phyloP scores from a whole-genome alignment of 371 early-diverging fungal species.

The Capillidium rhysosporum region DNA sequence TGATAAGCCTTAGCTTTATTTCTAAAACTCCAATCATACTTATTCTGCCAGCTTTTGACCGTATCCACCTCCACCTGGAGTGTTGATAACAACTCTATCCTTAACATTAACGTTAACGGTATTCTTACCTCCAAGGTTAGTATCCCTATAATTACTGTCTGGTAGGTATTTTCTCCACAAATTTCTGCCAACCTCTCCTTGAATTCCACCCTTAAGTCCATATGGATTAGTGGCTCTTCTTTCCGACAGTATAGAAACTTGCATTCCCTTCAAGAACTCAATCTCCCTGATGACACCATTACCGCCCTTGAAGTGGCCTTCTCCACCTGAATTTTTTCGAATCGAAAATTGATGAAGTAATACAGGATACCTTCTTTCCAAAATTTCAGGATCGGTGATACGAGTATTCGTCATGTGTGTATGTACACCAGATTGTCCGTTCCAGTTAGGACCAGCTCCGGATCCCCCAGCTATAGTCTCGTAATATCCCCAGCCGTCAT shows the following conservation, averaged over 20 bases:
- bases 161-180: not conserved
- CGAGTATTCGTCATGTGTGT: conserved; percentile 91
- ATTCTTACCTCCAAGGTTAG: conserved; percentile 79
- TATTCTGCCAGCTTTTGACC: too few species aligned
- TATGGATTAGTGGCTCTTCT: conserved; percentile 79
- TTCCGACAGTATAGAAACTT: conserved; percentile 82
- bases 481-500: conserved; percentile 83
- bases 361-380: conserved; percentile 89
- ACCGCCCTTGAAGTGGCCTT: conserved; percentile 61
- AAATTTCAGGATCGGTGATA: conserved; percentile 90
- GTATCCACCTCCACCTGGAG: conserved; percentile 90
- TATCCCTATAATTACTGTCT: conserved; percentile 13
- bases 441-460: conserved; percentile 82
- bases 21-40: too few species aligned
- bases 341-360: conserved; percentile 66
- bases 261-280: conserved; percentile 48
- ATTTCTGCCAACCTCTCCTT: conserved; percentile 55
- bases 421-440: conserved; percentile 30
- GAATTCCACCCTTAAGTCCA: conserved; percentile 65
- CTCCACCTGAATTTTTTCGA: conserved; percentile 60
- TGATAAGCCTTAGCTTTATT: too few species aligned
- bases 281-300: conserved; percentile 73
- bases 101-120: conserved; percentile 47
- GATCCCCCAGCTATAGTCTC: conserved; percentile 79
- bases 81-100: conserved; percentile 61